Conservation (phyloP, 2,329 filamentous ascomycete genomes). For the Paraconiothyrium brasiliense region DNA sequence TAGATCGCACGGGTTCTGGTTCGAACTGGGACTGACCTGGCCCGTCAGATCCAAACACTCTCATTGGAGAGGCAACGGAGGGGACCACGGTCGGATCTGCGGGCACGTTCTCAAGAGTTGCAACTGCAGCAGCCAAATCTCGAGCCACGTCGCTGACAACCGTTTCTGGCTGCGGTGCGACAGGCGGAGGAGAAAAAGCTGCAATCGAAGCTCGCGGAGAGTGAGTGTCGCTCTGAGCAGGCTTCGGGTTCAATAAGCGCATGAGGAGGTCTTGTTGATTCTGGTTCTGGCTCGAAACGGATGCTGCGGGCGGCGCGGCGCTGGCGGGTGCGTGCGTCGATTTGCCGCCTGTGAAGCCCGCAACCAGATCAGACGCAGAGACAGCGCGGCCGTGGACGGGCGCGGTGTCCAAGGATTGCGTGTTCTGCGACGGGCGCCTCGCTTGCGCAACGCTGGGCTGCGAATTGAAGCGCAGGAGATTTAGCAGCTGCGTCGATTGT, state of each 20-base stretch:
- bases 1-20: conserved; percentile 32
- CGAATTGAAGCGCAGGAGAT: conserved; percentile 71
- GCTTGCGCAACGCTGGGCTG: conserved; percentile 51
- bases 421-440: conserved; percentile 42
- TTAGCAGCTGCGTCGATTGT: conserved; percentile 67
- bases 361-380: conserved; percentile 67
- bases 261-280: conserved; percentile 88
- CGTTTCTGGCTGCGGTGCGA: conserved; percentile 51
- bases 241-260: conserved; percentile 79
- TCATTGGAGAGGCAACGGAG: conserved; percentile 39
- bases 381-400: conserved; percentile 50
- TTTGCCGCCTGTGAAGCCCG: conserved; percentile 63
- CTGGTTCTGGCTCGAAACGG: conserved; percentile 66
- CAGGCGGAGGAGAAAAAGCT: conserved; percentile 42
- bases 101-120: conserved; percentile 52
- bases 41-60: conserved; percentile 54
- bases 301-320: conserved; percentile 37
- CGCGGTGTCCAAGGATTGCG: conserved; percentile 27
- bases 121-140: conserved; percentile 56
- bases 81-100: conserved; percentile 39
- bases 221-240: conserved; percentile 43
- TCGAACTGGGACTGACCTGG: conserved; percentile 45
- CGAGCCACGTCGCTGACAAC: conserved; percentile 56
- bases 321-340: conserved; percentile 45
- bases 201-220: conserved; percentile 37